Conservation (phyloP, 208 protist species). For the Acanthamoeba polyphaga region DNA sequence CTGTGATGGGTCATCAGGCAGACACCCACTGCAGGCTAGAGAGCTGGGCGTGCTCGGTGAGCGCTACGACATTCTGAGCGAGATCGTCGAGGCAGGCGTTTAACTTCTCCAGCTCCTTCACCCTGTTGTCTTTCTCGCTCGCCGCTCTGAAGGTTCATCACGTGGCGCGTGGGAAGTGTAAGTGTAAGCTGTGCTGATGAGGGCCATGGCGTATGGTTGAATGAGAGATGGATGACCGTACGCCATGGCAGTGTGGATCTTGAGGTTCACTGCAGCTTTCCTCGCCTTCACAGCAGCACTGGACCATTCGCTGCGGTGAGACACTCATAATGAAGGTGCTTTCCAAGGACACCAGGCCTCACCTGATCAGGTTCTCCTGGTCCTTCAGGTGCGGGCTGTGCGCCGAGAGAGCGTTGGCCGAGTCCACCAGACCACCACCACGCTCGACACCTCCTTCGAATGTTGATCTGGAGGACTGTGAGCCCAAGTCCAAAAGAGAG, state of each 20-base stretch:
- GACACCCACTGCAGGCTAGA: conserved; percentile 16
- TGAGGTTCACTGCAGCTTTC: conserved; percentile 11
- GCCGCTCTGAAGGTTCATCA: background rate
- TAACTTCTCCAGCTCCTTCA: conserved; percentile 11
- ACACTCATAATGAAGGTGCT: background rate
- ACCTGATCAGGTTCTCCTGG: conserved; percentile 61
- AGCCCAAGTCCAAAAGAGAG: background rate
- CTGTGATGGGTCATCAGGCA: background rate
- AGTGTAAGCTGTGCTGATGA: background rate
- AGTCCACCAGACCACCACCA: conserved; percentile 33
- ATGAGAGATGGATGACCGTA: background rate
- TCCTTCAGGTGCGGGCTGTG: background rate
- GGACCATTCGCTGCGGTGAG: too few species aligned
- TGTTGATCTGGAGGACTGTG: background rate
- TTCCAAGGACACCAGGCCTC: background rate
- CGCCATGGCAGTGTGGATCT: conserved; percentile 48
- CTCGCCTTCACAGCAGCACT: conserved; percentile 10
- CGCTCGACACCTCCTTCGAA: conserved; percentile 13
- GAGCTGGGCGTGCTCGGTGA: conserved; percentile 20
- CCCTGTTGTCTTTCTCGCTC: background rate
- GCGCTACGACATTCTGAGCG: conserved; percentile 12
- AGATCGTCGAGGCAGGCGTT: background rate
- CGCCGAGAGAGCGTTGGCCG: conserved; percentile 24
- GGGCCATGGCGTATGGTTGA: background rate
- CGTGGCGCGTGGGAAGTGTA: background rate